Conservation (phyloP, 2,329 filamentous ascomycete species). For the Didymella glomerata region DNA sequence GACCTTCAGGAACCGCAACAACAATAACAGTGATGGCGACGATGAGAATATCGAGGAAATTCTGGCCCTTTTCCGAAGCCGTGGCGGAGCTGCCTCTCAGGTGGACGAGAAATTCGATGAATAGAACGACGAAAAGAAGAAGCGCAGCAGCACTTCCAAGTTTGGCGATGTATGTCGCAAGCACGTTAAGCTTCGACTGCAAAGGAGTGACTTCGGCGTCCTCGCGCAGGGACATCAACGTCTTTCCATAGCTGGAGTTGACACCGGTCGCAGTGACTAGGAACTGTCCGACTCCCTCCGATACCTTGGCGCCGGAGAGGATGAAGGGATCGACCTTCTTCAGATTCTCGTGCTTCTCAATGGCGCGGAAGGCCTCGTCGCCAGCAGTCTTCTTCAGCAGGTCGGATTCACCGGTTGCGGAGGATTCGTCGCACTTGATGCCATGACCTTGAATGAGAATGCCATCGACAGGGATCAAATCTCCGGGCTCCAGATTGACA, state of each 20-base stretch:
- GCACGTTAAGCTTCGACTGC: conserved; percentile 77
- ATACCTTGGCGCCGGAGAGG: conserved; percentile 83
- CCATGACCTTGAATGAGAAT: conserved; percentile 72
- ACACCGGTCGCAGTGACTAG: conserved; percentile 77
- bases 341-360: conserved; percentile 67
- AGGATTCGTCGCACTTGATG: conserved; percentile 76
- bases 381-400: conserved; percentile 72
- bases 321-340: conserved; percentile 83
- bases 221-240: conserved; percentile 78
- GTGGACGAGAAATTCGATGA: conserved; percentile 82
- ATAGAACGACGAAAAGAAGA: conserved; percentile 81
- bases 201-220: conserved; percentile 80
- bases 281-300: conserved; percentile 78
- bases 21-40: conserved; percentile 72
- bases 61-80: conserved; percentile 78
- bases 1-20: conserved; percentile 73
- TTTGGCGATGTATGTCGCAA: conserved; percentile 83
- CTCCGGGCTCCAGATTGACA: conserved; percentile 74
- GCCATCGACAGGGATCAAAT: conserved; percentile 75
- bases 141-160: conserved; percentile 79
- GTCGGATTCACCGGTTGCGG: conserved; percentile 77
- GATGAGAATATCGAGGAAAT: conserved; percentile 70
- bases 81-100: conserved; percentile 64
- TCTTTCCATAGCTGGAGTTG: conserved; percentile 78
- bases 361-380: conserved; percentile 71